Conservation (phyloP, 1,139 yeast species). For the Kodamaea fungicola region DNA sequence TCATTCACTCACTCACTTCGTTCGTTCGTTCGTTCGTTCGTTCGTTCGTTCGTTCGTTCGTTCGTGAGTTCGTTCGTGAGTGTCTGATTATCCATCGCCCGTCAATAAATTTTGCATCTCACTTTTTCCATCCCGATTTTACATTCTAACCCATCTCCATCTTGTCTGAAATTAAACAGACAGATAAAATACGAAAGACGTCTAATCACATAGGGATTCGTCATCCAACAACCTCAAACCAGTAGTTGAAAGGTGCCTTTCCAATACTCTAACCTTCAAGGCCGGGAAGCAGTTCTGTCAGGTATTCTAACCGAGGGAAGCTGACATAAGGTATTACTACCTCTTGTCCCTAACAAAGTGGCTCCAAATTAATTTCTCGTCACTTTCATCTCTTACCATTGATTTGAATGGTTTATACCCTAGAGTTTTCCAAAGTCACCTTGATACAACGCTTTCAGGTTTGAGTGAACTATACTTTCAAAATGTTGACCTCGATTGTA, state of each 20-base stretch:
- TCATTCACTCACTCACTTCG: no score
- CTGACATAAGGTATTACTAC: no score
- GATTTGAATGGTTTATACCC: no score
- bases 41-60: neutral
- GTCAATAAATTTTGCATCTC: neutral
- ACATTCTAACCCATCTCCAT: conserved; percentile 5
- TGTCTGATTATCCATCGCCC: neutral
- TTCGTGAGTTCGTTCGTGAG: neutral
- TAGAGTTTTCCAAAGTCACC: no score
- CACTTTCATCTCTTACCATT: no score
- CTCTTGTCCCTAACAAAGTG: no score
- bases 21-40: neutral
- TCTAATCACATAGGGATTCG: conserved; percentile 5
- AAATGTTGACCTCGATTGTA: no score
- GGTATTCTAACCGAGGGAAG: no score
- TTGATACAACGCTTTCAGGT: no score
- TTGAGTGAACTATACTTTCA: no score
- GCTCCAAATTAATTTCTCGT: no score
- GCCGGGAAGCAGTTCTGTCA: conserved; percentile 44
- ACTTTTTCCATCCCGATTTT: conserved; percentile 1
- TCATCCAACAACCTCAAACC: conserved; percentile 22
- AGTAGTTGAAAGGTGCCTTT: conserved; percentile 54
- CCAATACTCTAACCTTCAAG: conserved; percentile 58
- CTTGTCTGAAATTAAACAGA: conserved; percentile 3
- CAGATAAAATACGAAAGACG: neutral